phyloP scores from a whole-genome alignment of 768 basidiomycete genomes.

The Mycena indigotica region DNA sequence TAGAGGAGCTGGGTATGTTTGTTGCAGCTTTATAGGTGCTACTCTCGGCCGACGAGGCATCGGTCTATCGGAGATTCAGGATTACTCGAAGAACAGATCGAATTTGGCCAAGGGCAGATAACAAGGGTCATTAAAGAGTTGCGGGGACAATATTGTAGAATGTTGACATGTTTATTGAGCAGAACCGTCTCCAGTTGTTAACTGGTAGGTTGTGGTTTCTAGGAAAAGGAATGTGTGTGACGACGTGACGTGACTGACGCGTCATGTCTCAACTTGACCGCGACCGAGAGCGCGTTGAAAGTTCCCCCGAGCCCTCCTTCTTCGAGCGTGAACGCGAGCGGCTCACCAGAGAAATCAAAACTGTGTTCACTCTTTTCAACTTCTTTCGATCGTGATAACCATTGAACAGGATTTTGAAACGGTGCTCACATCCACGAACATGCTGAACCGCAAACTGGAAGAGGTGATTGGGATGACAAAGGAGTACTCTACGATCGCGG shows the following conservation, averaged over 20 bases:
- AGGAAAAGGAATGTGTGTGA: no score
- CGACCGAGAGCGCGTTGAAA: slow-evolving; percentile 29
- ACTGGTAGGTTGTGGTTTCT: no score
- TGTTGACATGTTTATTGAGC: no score
- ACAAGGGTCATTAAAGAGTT: no score
- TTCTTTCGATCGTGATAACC: slow-evolving; percentile 2
- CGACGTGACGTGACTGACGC: background rate
- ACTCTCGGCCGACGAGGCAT: no score
- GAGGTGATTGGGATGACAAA: slow-evolving; percentile 91
- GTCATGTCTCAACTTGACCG: slow-evolving; percentile 38
- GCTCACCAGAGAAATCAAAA: slow-evolving; percentile 71
- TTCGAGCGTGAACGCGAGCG: slow-evolving; percentile 82
- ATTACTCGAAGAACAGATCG: no score
- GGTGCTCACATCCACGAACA: slow-evolving; percentile 80
- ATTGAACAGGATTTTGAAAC: slow-evolving; percentile 81
- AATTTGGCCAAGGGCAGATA: no score
- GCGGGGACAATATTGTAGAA: no score
- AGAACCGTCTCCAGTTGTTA: no score
- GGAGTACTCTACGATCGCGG: slow-evolving; percentile 88
- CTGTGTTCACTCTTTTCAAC: slow-evolving; percentile 43
- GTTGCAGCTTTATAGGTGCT: no score
- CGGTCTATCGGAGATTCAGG: no score
- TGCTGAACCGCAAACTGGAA: slow-evolving; percentile 87
- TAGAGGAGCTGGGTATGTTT: background rate
- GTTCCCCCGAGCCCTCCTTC: slow-evolving; percentile 45